Evolutionary conservation across 768 basidiomycete species (phyloP).

Genomic region (Termitomyces heimii): DNA sequence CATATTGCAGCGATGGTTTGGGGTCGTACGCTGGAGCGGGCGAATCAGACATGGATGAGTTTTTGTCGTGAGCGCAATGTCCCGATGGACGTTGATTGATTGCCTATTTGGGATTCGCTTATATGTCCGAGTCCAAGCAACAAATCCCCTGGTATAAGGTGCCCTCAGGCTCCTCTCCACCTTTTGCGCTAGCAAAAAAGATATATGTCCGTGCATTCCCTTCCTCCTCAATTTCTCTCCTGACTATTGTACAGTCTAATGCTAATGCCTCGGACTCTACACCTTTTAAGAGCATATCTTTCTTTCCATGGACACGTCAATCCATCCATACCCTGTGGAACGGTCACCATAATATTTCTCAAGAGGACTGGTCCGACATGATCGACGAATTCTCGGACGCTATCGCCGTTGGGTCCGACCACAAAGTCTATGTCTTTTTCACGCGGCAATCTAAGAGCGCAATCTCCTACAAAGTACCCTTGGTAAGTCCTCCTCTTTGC

Average conservation of each 20-base stretch:
- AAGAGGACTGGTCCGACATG: constrained; percentile 39
- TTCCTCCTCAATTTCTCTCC: not conserved
- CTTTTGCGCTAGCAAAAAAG: constrained; percentile 37
- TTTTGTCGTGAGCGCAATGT: constrained; percentile 17
- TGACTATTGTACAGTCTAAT: constrained; percentile 19
- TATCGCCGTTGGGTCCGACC: constrained; percentile 40
- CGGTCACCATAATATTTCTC: constrained; percentile 22
- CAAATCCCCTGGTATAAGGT: constrained; percentile 31
- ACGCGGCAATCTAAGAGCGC: constrained; percentile 23
- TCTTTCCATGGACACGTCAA: constrained; percentile 40
- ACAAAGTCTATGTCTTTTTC: constrained; percentile 31
- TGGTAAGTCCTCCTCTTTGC: constrained; percentile 17
- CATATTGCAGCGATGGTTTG: constrained; percentile 50
- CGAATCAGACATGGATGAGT: constrained; percentile 28
- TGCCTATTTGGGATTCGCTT: constrained; percentile 24
- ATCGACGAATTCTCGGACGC: constrained; percentile 44
- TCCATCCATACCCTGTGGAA: constrained; percentile 35
- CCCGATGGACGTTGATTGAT: constrained; percentile 8
- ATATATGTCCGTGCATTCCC: constrained; percentile 35
- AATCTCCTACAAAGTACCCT: constrained; percentile 30
- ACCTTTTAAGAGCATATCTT: constrained; percentile 34
- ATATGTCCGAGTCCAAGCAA: constrained; percentile 5
- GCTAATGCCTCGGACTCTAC: constrained; percentile 20
- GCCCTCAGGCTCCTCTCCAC: constrained; percentile 20
- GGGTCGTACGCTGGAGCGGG: constrained; percentile 32